Conservation (phyloP, 805 yeast genomes). For the Scheffersomyces lignosus region DNA sequence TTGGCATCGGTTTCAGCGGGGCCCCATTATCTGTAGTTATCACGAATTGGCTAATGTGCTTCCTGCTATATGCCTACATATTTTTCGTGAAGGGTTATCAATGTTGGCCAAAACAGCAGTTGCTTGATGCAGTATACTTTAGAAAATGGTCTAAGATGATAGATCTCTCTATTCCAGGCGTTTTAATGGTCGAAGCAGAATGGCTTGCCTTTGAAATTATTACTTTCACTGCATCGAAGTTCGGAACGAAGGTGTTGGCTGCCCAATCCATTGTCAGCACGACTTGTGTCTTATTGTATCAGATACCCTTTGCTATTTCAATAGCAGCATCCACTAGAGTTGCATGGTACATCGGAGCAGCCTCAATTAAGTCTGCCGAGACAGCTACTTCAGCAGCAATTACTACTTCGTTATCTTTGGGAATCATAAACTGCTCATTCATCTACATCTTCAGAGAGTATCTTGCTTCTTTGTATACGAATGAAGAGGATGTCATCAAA, state of each 20-base stretch:
- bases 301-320: constrained; percentile 73
- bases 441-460: constrained; percentile 35
- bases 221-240: constrained; percentile 65
- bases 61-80: constrained; percentile 50
- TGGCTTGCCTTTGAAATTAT: constrained; percentile 77
- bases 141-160: constrained; percentile 66
- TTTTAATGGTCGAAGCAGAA: constrained; percentile 75
- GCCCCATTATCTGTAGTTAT: constrained; percentile 76
- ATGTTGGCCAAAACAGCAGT: constrained; percentile 40
- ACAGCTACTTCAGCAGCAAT: constrained; percentile 40
- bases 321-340: constrained; percentile 76
- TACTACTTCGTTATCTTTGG: constrained; percentile 29
- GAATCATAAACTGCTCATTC: constrained; percentile 38
- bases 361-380: constrained; percentile 38
- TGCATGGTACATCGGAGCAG: constrained; percentile 76
- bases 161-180: constrained; percentile 67
- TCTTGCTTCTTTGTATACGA: constrained; percentile 43
- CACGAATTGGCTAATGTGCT: constrained; percentile 71
- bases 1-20: constrained; percentile 68
- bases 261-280: constrained; percentile 75
- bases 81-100: constrained; percentile 43
- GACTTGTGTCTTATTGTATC: constrained; percentile 66
- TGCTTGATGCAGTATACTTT: constrained; percentile 27
- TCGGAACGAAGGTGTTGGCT: constrained; percentile 66
- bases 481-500: constrained; percentile 36